Evolutionary conservation across 2,329 filamentous ascomycete genomes (phyloP), one percentile per base, ranked within the genome.

Genomic region (Penicillium sp.): DNA sequence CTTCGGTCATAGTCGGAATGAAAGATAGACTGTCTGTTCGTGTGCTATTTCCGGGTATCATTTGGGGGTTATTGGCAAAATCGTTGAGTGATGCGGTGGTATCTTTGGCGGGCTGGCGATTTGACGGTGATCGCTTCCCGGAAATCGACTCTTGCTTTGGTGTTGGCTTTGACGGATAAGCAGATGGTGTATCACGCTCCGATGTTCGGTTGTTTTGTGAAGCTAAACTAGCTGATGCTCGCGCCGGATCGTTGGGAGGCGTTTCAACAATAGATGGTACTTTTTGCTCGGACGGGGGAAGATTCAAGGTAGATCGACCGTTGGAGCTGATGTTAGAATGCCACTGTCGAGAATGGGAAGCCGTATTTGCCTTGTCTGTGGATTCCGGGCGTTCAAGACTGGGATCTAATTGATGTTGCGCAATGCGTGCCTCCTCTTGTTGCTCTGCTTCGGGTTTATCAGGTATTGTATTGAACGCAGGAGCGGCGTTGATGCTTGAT

Each of bases 1-100:
- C 84, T 41, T 88, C 84, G 2, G 69, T 69, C 30, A 84, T 69
- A 0, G 82, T 90, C 0, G 88, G 85, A 35, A 92, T 88, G 50
- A 88, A 83, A 0, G 85, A 87, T 10, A 93, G 69, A 32, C 74
- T 79, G 61, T 92, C 87, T 1, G 85, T 90, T 30, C 84, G 77
- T 6, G 76, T 81, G 39, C 72, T 77, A 38, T 79, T 80, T 9
- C 83, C 83, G 14, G 84, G 80, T 2, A 90, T 65, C 17, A 79
- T 71, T n/a, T 85, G 79, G 3, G 83, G 77, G 42, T 76, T 74
- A 18, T 76, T 76, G 7, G 75, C 71, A 47, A 84, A 74, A 18
- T 89, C 82, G 48, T 80, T 79, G 13, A 82, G 68, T 1, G 72
- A 77, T 33, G 76, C 71, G 32, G 64, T 51, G 42, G 43, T 64